These are phyloP conservation scores for Populus tremula DNA, from an alignment of 345 rosid genomes.

Conservation along the genomic window DNA sequence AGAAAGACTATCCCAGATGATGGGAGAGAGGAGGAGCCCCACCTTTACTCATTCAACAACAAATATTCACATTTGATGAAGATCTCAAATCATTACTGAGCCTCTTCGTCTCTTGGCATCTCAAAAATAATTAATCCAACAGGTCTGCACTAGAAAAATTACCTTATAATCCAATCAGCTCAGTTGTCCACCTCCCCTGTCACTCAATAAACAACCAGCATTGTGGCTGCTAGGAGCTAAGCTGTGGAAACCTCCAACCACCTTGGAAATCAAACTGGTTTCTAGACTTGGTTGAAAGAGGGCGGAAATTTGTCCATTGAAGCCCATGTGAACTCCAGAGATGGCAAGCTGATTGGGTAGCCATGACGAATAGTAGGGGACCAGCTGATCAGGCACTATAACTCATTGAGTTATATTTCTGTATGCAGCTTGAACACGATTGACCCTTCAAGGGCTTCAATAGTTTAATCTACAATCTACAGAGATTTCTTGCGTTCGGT, in stretches of 20 bases:
- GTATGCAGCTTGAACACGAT: neutral
- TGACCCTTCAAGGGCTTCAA: neutral
- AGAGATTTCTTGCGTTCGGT: neutral
- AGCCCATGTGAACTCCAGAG: neutral
- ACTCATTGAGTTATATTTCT: neutral
- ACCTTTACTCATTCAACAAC: neutral
- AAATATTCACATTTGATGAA: neutral
- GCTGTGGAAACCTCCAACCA: neutral
- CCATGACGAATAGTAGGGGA: neutral
- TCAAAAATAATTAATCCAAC: conserved; percentile 15
- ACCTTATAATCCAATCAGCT: neutral
- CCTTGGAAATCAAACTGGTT: neutral
- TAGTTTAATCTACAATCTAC: neutral
- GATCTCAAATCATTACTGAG: neutral
- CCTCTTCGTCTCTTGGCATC: neutral
- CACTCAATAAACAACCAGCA: neutral
- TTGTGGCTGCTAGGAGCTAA: neutral
- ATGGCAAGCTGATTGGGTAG: neutral
- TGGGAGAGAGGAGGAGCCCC: neutral
- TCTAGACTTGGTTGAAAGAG: neutral
- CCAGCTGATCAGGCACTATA: neutral
- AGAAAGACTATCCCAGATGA: neutral
- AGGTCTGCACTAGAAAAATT: conserved; percentile 1
- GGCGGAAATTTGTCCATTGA: neutral
- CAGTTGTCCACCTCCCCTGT: neutral